phyloP scores from a whole-genome alignment of 2,329 filamentous ascomycete species.

The Diaporthe velutina region DNA sequence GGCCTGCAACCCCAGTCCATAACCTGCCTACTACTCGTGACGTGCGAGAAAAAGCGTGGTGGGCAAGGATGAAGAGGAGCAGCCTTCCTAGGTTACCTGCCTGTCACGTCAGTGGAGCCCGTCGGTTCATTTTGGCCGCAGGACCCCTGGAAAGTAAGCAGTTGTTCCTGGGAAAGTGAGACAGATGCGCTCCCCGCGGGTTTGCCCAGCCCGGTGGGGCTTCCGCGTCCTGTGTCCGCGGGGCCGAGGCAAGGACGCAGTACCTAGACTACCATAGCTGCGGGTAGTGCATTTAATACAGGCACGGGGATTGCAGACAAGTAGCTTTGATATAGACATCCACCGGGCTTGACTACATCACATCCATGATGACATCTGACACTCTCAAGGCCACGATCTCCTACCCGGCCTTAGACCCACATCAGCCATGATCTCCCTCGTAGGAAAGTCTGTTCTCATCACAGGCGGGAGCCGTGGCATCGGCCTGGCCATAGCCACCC shows the following conservation, averaged over 20 bases:
- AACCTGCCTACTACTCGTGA: conserved; percentile 9
- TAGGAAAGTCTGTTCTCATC: conserved; percentile 68
- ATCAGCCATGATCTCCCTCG: conserved; percentile 52
- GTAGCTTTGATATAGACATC: neutral
- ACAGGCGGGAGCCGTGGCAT: conserved; percentile 81
- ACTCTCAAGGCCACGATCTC: conserved; percentile 3
- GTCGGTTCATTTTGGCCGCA: conserved; percentile 2
- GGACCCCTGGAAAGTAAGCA: conserved; percentile 25
- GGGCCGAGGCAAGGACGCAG: neutral
- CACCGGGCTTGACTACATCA: neutral
- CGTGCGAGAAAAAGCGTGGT: conserved; percentile 13
- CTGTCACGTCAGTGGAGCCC: conserved; percentile 21
- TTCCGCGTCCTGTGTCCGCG: neutral
- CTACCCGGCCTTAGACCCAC: conserved; percentile 10
- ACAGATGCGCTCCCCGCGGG: conserved; percentile 17
- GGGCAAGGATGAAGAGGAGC: conserved; percentile 9
- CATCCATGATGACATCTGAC: conserved; percentile 10
- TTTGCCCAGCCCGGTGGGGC: conserved; percentile 27
- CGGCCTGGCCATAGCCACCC: conserved; percentile 74
- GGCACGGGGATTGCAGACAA: neutral
- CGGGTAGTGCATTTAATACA: neutral
- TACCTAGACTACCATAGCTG: neutral
- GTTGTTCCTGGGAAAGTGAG: conserved; percentile 5
- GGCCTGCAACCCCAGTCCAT: conserved; percentile 14
- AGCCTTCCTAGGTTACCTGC: neutral